Percentiles rank a stretch among this genome's conserved stretches.
phyloP scores from a whole-genome alignment of 2,329 filamentous ascomycete species.

The Alternaria sp. region DNA sequence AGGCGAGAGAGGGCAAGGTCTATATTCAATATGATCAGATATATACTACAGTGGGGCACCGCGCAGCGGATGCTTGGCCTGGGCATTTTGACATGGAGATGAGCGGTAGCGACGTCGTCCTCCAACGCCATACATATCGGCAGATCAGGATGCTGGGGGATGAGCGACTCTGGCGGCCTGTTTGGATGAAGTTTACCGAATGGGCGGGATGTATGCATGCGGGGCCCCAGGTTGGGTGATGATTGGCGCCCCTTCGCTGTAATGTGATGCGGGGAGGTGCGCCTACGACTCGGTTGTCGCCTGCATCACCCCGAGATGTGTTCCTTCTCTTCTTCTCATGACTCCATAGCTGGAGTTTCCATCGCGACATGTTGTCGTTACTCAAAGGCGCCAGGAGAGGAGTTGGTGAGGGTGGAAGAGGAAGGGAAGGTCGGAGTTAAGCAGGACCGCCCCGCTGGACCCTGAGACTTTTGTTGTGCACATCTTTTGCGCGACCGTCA shows the following conservation, averaged over 20 bases:
- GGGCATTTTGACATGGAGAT: conserved; percentile 1
- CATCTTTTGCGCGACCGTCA: not conserved
- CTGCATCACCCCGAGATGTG: not conserved
- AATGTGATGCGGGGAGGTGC: conserved; percentile 10
- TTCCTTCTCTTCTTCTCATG: not conserved
- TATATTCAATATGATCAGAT: not conserved
- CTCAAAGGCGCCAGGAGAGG: not conserved
- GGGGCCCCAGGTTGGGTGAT: conserved; percentile 22
- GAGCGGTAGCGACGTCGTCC: conserved; percentile 2
- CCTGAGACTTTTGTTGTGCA: conserved; percentile 21
- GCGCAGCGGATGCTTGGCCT: conserved; percentile 1
- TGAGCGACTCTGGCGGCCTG: not conserved
- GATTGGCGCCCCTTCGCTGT: conserved; percentile 5
- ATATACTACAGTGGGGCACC: conserved; percentile 5
- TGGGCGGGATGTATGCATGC: conserved; percentile 14
- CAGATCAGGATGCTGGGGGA: conserved; percentile 20
- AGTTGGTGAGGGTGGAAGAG: conserved; percentile 4
- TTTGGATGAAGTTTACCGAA: conserved; percentile 19
- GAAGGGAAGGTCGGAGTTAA: conserved; percentile 15
- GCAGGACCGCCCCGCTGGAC: conserved; percentile 20
- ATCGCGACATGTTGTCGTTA: conserved; percentile 2
- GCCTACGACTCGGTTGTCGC: not conserved
- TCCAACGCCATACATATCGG: conserved; percentile 21
- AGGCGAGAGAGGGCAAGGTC: not conserved
- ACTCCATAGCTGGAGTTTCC: not conserved